Conservation (phyloP, 306 rosid genomes). For the Inga oerstediana region DNA sequence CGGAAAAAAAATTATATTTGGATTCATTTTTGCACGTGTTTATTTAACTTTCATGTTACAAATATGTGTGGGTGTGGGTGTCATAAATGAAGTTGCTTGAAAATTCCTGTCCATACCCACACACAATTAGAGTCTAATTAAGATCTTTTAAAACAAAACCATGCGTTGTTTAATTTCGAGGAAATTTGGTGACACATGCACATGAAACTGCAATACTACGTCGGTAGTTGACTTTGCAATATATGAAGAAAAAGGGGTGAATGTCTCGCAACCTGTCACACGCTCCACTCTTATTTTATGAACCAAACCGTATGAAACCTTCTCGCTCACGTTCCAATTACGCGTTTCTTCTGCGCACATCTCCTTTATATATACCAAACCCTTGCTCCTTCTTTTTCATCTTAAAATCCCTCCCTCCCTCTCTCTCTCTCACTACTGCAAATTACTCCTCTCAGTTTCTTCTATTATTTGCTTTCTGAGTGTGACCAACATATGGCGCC, state of each 20-base stretch:
- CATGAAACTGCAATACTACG: not conserved
- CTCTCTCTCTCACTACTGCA: not conserved
- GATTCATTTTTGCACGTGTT: not conserved
- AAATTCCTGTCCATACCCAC: not conserved
- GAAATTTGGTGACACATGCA: not conserved
- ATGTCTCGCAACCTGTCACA: not conserved
- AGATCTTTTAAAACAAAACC: not conserved
- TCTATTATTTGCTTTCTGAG: not conserved
- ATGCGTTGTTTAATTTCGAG: not conserved
- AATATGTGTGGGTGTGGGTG: not conserved
- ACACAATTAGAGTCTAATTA: not conserved
- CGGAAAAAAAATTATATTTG: too few species aligned
- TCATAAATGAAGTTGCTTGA: not conserved
- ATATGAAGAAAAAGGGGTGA: not conserved
- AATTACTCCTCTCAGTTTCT: not conserved
- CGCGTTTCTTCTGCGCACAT: not conserved
- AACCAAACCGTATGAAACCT: not conserved
- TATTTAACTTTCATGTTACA: not conserved
- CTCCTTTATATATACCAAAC: not conserved
- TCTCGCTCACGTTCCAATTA: not conserved
- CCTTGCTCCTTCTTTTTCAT: not conserved
- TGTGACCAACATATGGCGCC: not conserved
- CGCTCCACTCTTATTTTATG: not conserved
- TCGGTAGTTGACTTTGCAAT: not conserved
- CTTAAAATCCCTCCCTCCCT: not conserved